These are phyloP conservation scores for Beauveria scarabaeidicola DNA, from an alignment of 2,329 filamentous ascomycete species.

Conservation along the genomic window DNA sequence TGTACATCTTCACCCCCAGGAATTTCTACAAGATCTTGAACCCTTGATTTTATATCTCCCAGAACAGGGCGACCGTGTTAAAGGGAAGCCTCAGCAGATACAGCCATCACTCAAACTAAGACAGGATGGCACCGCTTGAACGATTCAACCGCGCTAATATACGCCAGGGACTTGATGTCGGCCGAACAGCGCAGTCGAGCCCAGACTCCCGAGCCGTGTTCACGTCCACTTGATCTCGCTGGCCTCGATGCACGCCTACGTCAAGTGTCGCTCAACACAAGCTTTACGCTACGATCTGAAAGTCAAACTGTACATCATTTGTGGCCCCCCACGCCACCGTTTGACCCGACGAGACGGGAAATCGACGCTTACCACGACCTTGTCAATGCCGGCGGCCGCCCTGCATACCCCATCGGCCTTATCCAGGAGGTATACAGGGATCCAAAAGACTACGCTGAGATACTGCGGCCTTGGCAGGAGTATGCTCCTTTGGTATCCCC, in stretches of 20 bases:
- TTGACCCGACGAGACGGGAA: not conserved
- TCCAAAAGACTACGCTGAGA: not conserved
- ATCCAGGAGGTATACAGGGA: not conserved
- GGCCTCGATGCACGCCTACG: slow-evolving; percentile 15
- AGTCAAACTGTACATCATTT: not conserved
- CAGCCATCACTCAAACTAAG: not conserved
- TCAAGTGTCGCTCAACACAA: not conserved
- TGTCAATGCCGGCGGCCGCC: slow-evolving; percentile 10
- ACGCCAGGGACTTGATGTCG: not conserved
- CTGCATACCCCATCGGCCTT: slow-evolving; percentile 8
- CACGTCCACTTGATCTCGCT: slow-evolving; percentile 16
- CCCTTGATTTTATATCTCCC: not conserved
- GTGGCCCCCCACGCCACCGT: not conserved
- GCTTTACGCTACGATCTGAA: not conserved
- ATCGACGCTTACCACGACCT: not conserved
- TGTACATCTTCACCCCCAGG: not conserved
- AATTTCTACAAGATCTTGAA: not conserved
- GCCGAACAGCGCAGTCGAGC: not conserved
- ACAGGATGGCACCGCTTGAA: not conserved
- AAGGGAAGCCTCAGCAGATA: not conserved
- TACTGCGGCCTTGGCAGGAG: not conserved
- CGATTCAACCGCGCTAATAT: not conserved
- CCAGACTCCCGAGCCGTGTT: slow-evolving; percentile 1
- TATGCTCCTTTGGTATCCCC: not conserved
- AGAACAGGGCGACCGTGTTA: not conserved